Percentiles rank a stretch among this genome's conserved stretches.
Conservation (phyloP, 1,139 yeast genomes). For the Yamadazyma atmosphaerica region DNA sequence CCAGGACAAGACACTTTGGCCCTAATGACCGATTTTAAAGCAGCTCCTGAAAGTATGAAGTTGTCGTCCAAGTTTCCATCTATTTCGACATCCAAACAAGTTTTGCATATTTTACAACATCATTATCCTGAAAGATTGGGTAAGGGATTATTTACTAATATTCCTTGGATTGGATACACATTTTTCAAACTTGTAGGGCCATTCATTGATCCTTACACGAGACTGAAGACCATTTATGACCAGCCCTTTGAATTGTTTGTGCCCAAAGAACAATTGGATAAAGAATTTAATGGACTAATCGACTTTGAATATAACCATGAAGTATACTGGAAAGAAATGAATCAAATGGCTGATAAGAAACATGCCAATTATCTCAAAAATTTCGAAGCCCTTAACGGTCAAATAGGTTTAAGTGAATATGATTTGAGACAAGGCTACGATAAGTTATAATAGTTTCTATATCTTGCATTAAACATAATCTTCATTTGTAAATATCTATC, state of each 20-base stretch:
- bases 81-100: constrained; percentile 63
- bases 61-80: constrained; percentile 46
- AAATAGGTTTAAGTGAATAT: constrained; percentile 68
- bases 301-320: constrained; percentile 82
- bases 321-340: constrained; percentile 76
- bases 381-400: constrained; percentile 65
- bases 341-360: constrained; percentile 56
- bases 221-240: constrained; percentile 88
- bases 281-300: constrained; percentile 78
- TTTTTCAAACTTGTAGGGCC: constrained; percentile 89
- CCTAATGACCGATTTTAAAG: constrained; percentile 84
- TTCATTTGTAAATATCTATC: not conserved
- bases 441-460: not conserved
- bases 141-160: constrained; percentile 82
- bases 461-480: too few species aligned
- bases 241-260: constrained; percentile 85
- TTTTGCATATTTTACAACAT: constrained; percentile 82
- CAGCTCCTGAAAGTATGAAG: constrained; percentile 43
- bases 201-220: constrained; percentile 90
- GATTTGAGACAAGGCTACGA: constrained; percentile 33
- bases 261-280: constrained; percentile 77
- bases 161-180: constrained; percentile 91
- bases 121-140: constrained; percentile 97
- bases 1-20: constrained; percentile 94
- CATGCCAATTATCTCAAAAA: constrained; percentile 57